A percentile compares a stretch with the other conserved stretches of the same genome.
phyloP scores from a whole-genome alignment of 768 basidiomycete genomes.

The Chiua virens region DNA sequence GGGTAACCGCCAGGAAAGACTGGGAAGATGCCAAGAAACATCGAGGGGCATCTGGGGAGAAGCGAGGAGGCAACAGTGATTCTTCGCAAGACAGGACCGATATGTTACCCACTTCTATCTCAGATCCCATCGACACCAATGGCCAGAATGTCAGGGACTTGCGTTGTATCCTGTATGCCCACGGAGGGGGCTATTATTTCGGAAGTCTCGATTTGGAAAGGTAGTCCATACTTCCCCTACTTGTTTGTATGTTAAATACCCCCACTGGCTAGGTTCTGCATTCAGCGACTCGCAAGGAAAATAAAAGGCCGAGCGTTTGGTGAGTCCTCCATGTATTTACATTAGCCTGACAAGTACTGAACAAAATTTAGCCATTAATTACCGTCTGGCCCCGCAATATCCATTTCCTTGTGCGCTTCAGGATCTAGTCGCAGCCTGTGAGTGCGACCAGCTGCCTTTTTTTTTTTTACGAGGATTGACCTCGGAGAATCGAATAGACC shows the following conservation, averaged over 20 bases:
- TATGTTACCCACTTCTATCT: constrained; percentile 16
- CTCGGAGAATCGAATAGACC: constrained; percentile 44
- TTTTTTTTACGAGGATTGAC: not conserved
- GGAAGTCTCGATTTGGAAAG: constrained; percentile 79
- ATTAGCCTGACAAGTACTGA: constrained; percentile 7
- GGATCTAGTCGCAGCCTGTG: constrained; percentile 86
- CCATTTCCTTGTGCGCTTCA: constrained; percentile 94
- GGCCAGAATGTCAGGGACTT: constrained; percentile 78
- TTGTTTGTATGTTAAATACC: constrained; percentile 4
- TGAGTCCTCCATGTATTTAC: constrained; percentile 27
- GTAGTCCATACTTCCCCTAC: constrained; percentile 29
- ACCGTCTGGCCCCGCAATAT: constrained; percentile 92
- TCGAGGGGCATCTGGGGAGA: constrained; percentile 46
- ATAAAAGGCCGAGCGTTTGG: constrained; percentile 89
- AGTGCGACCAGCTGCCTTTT: constrained; percentile 20
- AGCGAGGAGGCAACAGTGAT: constrained; percentile 17
- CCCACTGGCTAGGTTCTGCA: constrained; percentile 51
- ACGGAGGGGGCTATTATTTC: constrained; percentile 87
- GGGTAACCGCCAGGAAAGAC: constrained; percentile 85
- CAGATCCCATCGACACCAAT: constrained; percentile 41
- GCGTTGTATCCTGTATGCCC: constrained; percentile 80
- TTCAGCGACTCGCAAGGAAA: constrained; percentile 87
- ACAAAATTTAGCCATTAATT: constrained; percentile 62
- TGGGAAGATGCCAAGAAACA: constrained; percentile 67
- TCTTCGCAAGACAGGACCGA: constrained; percentile 16